These are phyloP conservation scores for Tubosaeta sp. DNA, from an alignment of 768 basidiomycete species.

Conservation along the genomic window DNA sequence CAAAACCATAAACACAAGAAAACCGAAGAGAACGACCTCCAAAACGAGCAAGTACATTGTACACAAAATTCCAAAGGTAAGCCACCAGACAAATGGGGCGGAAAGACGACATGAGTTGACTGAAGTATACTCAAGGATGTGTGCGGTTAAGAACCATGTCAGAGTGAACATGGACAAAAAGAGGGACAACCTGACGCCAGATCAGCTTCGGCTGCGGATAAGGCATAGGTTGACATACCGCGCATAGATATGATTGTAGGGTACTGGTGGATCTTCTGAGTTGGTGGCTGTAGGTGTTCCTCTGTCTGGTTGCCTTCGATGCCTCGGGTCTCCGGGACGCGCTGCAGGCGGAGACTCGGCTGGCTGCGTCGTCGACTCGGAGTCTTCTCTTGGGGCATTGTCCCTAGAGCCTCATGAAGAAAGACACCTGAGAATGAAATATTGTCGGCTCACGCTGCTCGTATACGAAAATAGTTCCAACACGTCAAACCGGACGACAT, in stretches of 20 bases:
- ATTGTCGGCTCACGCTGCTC: constrained; percentile 27
- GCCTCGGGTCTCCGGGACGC: constrained; percentile 12
- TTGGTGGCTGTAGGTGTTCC: constrained; percentile 16
- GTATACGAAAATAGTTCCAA: constrained; percentile 49
- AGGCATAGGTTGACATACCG: constrained; percentile 18
- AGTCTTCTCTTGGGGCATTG: constrained; percentile 25
- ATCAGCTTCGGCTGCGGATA: constrained; percentile 9
- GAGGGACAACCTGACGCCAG: constrained; percentile 45
- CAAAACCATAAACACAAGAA: constrained; percentile 74
- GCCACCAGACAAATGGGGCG: constrained; percentile 85
- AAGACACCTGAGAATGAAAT: neutral
- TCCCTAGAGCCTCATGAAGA: constrained; percentile 19
- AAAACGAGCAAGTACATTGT: constrained; percentile 73
- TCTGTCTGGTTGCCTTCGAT: constrained; percentile 19
- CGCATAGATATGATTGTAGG: constrained; percentile 25
- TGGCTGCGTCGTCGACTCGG: constrained; percentile 22
- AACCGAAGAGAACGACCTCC: constrained; percentile 69
- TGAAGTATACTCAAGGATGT: constrained; percentile 76
- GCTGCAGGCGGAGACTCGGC: constrained; percentile 18
- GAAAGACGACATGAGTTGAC: constrained; percentile 66
- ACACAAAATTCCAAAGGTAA: constrained; percentile 74
- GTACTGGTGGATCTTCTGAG: constrained; percentile 24
- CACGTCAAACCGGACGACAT: constrained; percentile 47
- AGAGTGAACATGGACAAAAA: constrained; percentile 68
- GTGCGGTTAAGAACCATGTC: constrained; percentile 78